These are phyloP conservation scores for Dictyostelium purpureum DNA, from an alignment of 78 protist genomes.

Conservation along the genomic window DNA sequence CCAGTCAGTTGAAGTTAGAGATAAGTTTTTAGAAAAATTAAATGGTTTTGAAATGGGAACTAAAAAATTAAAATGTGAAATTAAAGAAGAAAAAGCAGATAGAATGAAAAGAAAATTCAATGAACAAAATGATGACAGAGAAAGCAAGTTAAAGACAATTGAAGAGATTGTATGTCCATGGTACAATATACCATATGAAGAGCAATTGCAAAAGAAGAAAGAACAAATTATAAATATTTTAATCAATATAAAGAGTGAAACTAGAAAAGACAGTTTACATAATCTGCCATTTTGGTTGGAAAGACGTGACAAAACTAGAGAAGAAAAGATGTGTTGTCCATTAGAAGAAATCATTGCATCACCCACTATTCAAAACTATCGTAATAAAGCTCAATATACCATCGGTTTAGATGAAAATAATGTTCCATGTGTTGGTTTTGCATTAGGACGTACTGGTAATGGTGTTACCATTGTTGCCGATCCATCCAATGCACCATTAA, in stretches of 20 bases:
- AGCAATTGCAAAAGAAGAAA: constrained; percentile 38
- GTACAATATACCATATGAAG: constrained; percentile 42
- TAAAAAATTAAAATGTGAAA: neutral
- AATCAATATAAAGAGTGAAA: neutral
- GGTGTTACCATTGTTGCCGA: constrained; percentile 62
- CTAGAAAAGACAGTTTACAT: constrained; percentile 11
- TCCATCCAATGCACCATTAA: constrained; percentile 27
- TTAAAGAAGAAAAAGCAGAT: constrained; percentile 9
- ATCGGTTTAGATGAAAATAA: constrained; percentile 10
- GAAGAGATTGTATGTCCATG: constrained; percentile 67
- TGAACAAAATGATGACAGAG: neutral
- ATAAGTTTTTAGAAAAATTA: neutral
- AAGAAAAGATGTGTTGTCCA: constrained; percentile 11
- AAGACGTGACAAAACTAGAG: neutral
- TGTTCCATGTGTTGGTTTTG: constrained; percentile 65
- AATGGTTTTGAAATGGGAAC: neutral
- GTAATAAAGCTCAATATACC: constrained; percentile 63
- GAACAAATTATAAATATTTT: neutral
- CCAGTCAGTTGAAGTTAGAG: neutral
- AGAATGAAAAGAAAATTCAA: constrained; percentile 7
- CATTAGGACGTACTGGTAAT: constrained; percentile 65
- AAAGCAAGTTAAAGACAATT: constrained; percentile 1
- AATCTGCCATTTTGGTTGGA: constrained; percentile 19
- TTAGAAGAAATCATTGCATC: constrained; percentile 51
- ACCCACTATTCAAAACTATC: constrained; percentile 2